These are phyloP conservation scores for Houttuynia cordata DNA, from an alignment of 164 flowering plant species.

Conservation along the genomic window DNA sequence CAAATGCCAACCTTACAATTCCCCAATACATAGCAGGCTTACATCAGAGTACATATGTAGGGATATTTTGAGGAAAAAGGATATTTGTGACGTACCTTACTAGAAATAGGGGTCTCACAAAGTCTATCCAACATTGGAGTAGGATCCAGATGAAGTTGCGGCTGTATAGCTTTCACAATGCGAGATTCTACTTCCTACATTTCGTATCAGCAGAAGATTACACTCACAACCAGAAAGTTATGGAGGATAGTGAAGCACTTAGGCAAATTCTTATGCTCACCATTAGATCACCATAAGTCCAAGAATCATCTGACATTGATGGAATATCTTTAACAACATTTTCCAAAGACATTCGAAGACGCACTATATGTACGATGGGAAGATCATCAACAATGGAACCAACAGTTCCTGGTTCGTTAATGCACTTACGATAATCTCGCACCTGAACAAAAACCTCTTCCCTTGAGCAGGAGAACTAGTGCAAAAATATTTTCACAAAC, in stretches of 20 bases:
- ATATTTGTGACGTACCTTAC: constrained; percentile 34
- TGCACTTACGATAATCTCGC: constrained; percentile 60
- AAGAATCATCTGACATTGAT: constrained; percentile 58
- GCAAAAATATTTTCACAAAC: neutral
- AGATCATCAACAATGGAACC: constrained; percentile 18
- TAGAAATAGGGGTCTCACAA: constrained; percentile 25
- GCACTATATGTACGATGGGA: constrained; percentile 46
- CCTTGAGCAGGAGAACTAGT: neutral
- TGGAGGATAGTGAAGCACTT: neutral
- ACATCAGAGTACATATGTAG: too few relatives aligned
- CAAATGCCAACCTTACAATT: too few relatives aligned
- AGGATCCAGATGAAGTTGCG: constrained; percentile 79
- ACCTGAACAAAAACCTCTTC: constrained; percentile 32
- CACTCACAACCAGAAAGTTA: neutral
- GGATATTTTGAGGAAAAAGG: constrained; percentile 2
- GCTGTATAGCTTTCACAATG: constrained; percentile 78
- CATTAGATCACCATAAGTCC: constrained; percentile 97
- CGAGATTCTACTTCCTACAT: constrained; percentile 87
- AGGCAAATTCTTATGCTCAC: constrained; percentile 25
- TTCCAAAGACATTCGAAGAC: constrained; percentile 79
- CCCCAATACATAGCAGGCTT: too few relatives aligned
- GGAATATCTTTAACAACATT: constrained; percentile 93
- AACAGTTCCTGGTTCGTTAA: constrained; percentile 30
- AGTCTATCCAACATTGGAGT: constrained; percentile 75
- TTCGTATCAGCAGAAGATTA: neutral